Conservation (phyloP, 768 basidiomycete species). For the Lactarius sanguifluus region DNA sequence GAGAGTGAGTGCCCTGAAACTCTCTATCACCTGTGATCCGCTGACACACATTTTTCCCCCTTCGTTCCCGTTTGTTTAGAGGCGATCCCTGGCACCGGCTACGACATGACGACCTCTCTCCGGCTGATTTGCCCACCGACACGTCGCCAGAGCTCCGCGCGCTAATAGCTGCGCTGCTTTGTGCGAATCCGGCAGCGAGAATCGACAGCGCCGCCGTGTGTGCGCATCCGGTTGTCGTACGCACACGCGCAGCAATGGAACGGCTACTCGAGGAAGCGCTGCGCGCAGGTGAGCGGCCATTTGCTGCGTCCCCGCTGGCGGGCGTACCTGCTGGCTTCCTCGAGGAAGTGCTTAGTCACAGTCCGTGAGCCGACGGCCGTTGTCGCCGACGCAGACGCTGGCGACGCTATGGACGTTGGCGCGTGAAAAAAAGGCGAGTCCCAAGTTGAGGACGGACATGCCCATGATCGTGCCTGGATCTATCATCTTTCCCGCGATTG, state of each 20-base stretch:
- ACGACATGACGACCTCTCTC: conserved; percentile 86
- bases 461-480: conserved; percentile 16
- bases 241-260: conserved; percentile 67
- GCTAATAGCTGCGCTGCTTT: conserved; percentile 78
- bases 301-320: conserved; percentile 62
- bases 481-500: background rate
- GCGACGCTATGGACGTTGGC: conserved; percentile 34
- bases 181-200: conserved; percentile 61
- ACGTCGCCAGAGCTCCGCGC: conserved; percentile 60
- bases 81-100: conserved; percentile 94
- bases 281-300: conserved; percentile 42
- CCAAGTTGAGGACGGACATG: background rate
- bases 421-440: conserved; percentile 19
- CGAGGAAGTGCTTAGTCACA: conserved; percentile 51
- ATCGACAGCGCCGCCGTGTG: conserved; percentile 56
- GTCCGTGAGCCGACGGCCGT: background rate
- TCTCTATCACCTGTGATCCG: conserved; percentile 1
- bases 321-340: conserved; percentile 63
- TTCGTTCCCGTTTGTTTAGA: conserved; percentile 42
- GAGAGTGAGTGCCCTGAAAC: conserved; percentile 65
- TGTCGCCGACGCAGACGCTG: conserved; percentile 17
- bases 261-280: conserved; percentile 40
- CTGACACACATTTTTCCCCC: background rate
- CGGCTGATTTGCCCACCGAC: conserved; percentile 62
- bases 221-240: conserved; percentile 59